These are phyloP conservation scores for Pichia sp. DNA, from an alignment of 1,139 yeast genomes.

Conservation along the genomic window DNA sequence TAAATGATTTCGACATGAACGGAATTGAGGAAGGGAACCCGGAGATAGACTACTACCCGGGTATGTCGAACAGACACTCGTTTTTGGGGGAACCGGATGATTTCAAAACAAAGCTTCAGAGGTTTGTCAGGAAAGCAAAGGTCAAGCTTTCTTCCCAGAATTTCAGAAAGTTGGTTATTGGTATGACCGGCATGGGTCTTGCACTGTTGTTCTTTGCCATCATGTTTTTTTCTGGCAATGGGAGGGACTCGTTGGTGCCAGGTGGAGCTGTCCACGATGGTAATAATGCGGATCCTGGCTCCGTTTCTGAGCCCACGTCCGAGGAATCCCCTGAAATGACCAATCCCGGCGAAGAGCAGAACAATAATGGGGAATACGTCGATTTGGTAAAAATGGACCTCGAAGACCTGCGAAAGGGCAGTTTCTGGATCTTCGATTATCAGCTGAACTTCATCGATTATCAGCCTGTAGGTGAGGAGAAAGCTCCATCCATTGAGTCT, in stretches of 20 bases:
- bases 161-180: constrained; percentile 11
- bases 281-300: not conserved
- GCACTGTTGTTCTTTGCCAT: constrained; percentile 12
- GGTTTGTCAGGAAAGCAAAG: not conserved
- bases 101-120: not conserved
- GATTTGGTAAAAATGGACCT: constrained; percentile 13
- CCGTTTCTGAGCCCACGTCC: not conserved
- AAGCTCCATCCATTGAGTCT: not conserved
- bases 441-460: constrained; percentile 16
- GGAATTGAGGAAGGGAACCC: constrained; percentile 8
- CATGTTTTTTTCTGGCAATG: constrained; percentile 14
- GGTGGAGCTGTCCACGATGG: constrained; percentile 14
- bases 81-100: constrained; percentile 13
- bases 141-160: constrained; percentile 1
- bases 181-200: constrained; percentile 2
- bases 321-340: not conserved
- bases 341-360: not conserved
- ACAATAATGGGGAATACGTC: not conserved
- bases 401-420: constrained; percentile 17
- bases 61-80: constrained; percentile 11
- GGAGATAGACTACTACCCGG: constrained; percentile 18
- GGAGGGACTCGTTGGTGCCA: constrained; percentile 13
- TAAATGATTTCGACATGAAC: constrained; percentile 6
- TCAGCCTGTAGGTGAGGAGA: not conserved
- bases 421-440: constrained; percentile 14